Base-by-base conservation (phyloP, 1,284 basidiomycete species). In the Agroathelia rolfsii region DNA sequence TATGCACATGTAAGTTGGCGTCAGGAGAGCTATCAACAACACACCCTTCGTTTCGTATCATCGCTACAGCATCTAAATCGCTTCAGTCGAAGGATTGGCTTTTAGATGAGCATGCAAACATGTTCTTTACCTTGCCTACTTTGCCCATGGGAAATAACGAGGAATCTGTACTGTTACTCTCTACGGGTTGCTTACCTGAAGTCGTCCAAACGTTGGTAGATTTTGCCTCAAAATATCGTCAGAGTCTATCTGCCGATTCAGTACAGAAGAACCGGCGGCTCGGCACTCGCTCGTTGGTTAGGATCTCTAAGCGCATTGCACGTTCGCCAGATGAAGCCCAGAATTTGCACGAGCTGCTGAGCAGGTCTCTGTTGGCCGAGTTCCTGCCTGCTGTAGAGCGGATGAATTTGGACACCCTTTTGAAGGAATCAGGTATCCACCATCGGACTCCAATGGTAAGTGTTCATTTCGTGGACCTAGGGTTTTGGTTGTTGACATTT, bases 81-180 rank as follows among this genome's bases (percentile, higher is more conserved):
- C 50, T 69, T 2, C 66, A 69, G 8, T 53, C 76, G 9, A 69
- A 71, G 43, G 75, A 78, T 45, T 79, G 75, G 76, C 61, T 79
- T 16, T 59, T 64, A 1, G 66, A 69, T 39, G 75, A 79, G 46
- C 71, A 77, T 43, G 66, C 69, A 11, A 77, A 76, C 47, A 76
- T 76, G 72, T 77, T 79, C 60, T 70, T 77, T 50, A 52, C 73
- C 6, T 50, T 79, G 17, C 64, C 70, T 2, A 61, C 65, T 24
- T 66, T 69, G 42, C 72, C 75, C 2, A 78, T 79, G 75, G 56
- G 61, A 16, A 44, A 41, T 7, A 40, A 46, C 1, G 75, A 79
- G 46, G 75, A 73, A 47, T 39, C 44, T 1, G 39, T 45, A 5
- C 49, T 72, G n/a, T 61, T 74, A 6, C 37, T 46, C 11, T 49